Evolutionary conservation across 169 alveolate genomes (phyloP), one percentile per base, ranked within the genome.

Genomic region (Cytauxzoon felis): DNA sequence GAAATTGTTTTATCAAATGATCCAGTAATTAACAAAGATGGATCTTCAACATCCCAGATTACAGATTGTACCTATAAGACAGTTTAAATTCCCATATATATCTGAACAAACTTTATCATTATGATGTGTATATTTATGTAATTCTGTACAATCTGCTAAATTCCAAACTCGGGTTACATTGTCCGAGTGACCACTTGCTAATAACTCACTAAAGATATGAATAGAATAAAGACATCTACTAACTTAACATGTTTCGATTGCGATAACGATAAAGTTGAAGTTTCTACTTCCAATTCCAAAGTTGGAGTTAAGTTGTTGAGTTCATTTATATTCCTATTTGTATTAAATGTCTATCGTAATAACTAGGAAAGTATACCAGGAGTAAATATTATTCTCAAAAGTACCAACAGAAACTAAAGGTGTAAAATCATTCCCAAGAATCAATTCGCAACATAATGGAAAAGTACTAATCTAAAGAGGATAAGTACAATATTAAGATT

Each of bases 121-220:
- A 38, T 75, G 85, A 30, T 75, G 85, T 11, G 24, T 27, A 24
- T 57, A 51, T 3, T 62, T 18, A 13, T 64, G 63, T 41, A 63
- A 6, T 41, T 65, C 63, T 34, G 71, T 30, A 0, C 27, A 59
- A n/a, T 75, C 65, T n/a, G 53, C 49, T 4, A 75, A 45, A 33
- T 75, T 80, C 85, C 85, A 75, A 13, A 75, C 43, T 32, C 61
- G 54, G 19, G 58, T 73, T 1, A 51, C 36, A 0, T 50, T 52
- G 32, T 75, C 85, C 0, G 78, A 69, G 1, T 69, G 57, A 2
- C 85, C 85, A 16, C 75, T 53, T 36, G 78, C 82, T 34, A 71
- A 23, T 8, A 61, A 40, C 26, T 71, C 58, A 24, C 82, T 71
- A 50, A 54, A 26, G 33, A 3, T 8, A 53, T 13, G 30, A 4